Conservation (phyloP, 768 basidiomycete species). For the Tephrocybe sp. region DNA sequence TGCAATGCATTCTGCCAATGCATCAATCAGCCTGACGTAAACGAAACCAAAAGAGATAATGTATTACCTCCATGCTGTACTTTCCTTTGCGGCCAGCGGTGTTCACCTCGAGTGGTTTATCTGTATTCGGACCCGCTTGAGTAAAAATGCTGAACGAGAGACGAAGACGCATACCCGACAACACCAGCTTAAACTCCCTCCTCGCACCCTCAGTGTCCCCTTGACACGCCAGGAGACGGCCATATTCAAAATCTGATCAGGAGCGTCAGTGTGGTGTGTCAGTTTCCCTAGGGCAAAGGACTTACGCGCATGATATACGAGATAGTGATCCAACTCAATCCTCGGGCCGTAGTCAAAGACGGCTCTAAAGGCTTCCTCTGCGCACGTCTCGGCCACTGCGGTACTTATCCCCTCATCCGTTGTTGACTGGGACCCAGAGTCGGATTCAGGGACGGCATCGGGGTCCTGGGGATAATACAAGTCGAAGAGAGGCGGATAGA, state of each 20-base stretch:
- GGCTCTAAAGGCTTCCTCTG: conserved; percentile 56
- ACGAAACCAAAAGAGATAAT: background rate
- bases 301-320: conserved; percentile 87
- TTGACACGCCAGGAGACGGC: conserved; percentile 70
- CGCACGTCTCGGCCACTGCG: conserved; percentile 49
- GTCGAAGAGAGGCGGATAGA: background rate
- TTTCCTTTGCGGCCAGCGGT: conserved; percentile 63
- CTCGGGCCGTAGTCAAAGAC: conserved; percentile 70
- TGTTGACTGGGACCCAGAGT: conserved; percentile 6
- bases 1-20: conserved; percentile 27
- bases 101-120: conserved; percentile 68
- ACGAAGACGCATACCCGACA: conserved; percentile 55
- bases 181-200: conserved; percentile 74
- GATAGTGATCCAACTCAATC: conserved; percentile 83
- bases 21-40: background rate
- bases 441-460: conserved; percentile 49
- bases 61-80: conserved; percentile 74
- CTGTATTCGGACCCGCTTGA: conserved; percentile 19
- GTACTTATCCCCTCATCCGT: conserved; percentile 33
- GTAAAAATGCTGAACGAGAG: background rate
- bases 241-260: conserved; percentile 79
- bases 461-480: conserved; percentile 40
- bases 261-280: background rate
- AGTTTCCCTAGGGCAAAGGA: background rate
- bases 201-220: conserved; percentile 60